Evolutionary conservation across 2,329 filamentous ascomycete genomes (phyloP).

Genomic region (Grosmannia serpens): DNA sequence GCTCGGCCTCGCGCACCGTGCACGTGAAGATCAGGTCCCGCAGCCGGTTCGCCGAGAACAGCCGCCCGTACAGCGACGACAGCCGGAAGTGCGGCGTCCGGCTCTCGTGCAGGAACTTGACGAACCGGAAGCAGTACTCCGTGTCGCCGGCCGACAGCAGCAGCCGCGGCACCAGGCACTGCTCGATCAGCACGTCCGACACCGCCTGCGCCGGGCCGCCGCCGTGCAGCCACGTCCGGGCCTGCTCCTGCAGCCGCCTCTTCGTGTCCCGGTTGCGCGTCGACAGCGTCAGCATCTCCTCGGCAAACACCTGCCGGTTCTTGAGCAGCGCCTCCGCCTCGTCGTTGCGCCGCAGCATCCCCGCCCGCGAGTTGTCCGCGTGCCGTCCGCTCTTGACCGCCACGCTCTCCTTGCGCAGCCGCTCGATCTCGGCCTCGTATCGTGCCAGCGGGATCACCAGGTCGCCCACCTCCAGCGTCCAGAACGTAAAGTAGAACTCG

Average conservation of each 20-base stretch:
- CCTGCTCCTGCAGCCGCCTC: conserved; percentile 61
- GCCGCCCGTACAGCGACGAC: conserved; percentile 67
- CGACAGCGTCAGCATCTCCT: conserved; percentile 61
- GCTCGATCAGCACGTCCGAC: conserved; percentile 70
- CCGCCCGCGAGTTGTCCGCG: conserved; percentile 57
- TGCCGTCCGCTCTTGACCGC: conserved; percentile 55
- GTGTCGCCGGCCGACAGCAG: conserved; percentile 77
- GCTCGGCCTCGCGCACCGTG: conserved; percentile 82
- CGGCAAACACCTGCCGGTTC: conserved; percentile 56
- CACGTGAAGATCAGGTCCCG: conserved; percentile 77
- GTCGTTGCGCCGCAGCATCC: conserved; percentile 54
- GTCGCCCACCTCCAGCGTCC: conserved; percentile 78
- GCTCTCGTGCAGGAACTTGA: conserved; percentile 77
- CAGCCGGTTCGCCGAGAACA: conserved; percentile 75
- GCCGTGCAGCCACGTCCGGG: conserved; percentile 63
- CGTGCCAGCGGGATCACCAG: conserved; percentile 63
- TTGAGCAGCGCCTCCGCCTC: conserved; percentile 60
- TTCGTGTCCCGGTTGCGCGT: conserved; percentile 56
- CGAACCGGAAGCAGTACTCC: conserved; percentile 75
- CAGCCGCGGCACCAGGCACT: conserved; percentile 83
- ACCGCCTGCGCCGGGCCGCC: conserved; percentile 24
- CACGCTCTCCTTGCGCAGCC: conserved; percentile 54
- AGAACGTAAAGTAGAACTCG: conserved; percentile 83
- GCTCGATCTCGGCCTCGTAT: conserved; percentile 65
- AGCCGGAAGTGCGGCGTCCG: conserved; percentile 80